Conservation (phyloP, 257 asterid species). For the Solanum pinnatisectum region DNA sequence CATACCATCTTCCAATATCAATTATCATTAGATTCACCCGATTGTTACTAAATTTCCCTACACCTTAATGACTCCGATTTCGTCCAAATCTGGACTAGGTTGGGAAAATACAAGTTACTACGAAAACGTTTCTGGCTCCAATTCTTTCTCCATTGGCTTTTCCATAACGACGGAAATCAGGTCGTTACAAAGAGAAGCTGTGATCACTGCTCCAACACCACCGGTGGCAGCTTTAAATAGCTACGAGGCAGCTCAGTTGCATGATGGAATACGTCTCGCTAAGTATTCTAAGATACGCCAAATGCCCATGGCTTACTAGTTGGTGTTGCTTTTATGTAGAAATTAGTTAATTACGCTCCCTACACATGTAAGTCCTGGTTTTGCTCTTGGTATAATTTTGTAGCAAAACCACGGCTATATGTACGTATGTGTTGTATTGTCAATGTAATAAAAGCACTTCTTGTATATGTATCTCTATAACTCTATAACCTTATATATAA, state of each 20-base stretch:
- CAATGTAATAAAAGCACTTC: not conserved
- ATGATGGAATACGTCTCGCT: not conserved
- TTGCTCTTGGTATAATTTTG: not conserved
- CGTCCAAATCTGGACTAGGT: too few species aligned
- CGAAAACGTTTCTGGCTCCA: too few species aligned
- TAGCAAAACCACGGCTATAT: not conserved
- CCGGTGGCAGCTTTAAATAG: not conserved
- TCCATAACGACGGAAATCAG: too few species aligned
- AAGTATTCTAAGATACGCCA: not conserved
- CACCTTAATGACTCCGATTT: too few species aligned
- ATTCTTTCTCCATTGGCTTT: too few species aligned
- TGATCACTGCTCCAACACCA: not conserved
- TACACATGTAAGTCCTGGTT: not conserved
- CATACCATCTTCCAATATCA: too few species aligned
- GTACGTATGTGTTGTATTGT: not conserved
- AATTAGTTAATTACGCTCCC: too few species aligned
- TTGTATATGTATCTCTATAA: not conserved
- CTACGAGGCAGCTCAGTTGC: not conserved
- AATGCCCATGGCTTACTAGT: not conserved
- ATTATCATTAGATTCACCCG: too few species aligned
- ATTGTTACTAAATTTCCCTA: too few species aligned
- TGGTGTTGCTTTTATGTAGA: not conserved
- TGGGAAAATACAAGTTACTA: too few species aligned
- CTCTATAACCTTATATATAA: too few species aligned
- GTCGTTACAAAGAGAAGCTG: not conserved